These are phyloP conservation scores for Boletales sp. DNA, from an alignment of 768 basidiomycete genomes.

Conservation along the genomic window DNA sequence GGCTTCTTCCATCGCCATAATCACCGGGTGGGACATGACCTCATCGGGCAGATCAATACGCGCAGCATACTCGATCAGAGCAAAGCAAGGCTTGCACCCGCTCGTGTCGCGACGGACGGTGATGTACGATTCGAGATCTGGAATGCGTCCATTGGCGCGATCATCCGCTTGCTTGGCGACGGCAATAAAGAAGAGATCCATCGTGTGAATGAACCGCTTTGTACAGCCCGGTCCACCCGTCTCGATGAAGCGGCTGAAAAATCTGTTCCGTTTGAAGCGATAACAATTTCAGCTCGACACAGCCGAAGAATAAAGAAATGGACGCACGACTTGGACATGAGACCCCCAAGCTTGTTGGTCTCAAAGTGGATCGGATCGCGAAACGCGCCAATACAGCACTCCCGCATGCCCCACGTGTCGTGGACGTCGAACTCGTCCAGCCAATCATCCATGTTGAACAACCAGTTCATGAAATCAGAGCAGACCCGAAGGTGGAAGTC, in stretches of 20 bases:
- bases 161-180: constrained; percentile 43
- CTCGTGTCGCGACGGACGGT: constrained; percentile 51
- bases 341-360: constrained; percentile 27
- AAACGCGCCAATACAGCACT: constrained; percentile 28
- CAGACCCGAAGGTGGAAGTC: constrained; percentile 58
- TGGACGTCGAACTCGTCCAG: constrained; percentile 36
- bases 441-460: constrained; percentile 43
- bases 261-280: constrained; percentile 23
- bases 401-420: constrained; percentile 29
- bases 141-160: constrained; percentile 33
- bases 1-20: constrained; percentile 42
- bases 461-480: constrained; percentile 60
- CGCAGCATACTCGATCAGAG: constrained; percentile 53
- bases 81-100: constrained; percentile 49
- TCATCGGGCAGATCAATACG: constrained; percentile 51
- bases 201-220: constrained; percentile 38
- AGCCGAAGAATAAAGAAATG: neutral
- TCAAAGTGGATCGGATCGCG: constrained; percentile 26
- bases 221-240: constrained; percentile 39
- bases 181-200: constrained; percentile 40
- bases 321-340: constrained; percentile 35
- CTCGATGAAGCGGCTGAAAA: constrained; percentile 35
- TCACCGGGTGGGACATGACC: constrained; percentile 48
- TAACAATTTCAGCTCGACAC: neutral
- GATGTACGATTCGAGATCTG: constrained; percentile 53